Conservation (phyloP, 2,329 filamentous ascomycete species). For the Exophiala lecanii-corni region DNA sequence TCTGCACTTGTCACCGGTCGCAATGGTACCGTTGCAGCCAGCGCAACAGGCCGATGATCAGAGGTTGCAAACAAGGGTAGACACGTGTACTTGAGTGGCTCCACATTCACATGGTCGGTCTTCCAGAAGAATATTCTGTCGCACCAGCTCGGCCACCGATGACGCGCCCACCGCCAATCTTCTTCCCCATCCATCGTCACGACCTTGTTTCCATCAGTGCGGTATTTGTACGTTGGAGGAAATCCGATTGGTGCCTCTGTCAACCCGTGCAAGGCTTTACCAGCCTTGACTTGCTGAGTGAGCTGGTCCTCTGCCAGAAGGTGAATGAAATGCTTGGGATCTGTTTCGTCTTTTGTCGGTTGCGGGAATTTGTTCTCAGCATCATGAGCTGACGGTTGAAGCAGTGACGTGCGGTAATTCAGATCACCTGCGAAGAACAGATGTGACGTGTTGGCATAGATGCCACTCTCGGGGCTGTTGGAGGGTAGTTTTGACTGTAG, state of each 20-base stretch:
- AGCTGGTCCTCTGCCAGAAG: conserved; percentile 77
- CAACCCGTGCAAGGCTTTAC: conserved; percentile 72
- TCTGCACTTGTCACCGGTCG: conserved; percentile 33
- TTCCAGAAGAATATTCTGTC: conserved; percentile 76
- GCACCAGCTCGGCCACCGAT: conserved; percentile 90
- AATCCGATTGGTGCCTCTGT: conserved; percentile 70
- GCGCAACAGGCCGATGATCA: conserved; percentile 80
- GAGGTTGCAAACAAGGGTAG: conserved; percentile 76
- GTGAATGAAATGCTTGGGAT: conserved; percentile 59
- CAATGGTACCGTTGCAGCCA: conserved; percentile 65
- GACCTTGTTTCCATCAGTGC: conserved; percentile 33
- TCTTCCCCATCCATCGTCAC: conserved; percentile 33
- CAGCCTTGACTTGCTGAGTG: conserved; percentile 61
- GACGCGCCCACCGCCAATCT: conserved; percentile 70
- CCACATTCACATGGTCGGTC: conserved; percentile 53
- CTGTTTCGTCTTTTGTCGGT: conserved; percentile 44
- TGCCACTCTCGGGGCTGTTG: conserved; percentile 33
- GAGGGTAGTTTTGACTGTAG: conserved; percentile 27
- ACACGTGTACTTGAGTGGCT: conserved; percentile 61
- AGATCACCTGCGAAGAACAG: conserved; percentile 87
- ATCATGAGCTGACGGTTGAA: conserved; percentile 52
- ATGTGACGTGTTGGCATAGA: conserved; percentile 72
- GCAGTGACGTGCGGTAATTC: conserved; percentile 82
- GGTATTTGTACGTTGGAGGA: conserved; percentile 92
- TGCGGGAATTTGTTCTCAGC: conserved; percentile 61